A percentile compares a stretch with the other conserved stretches of the same genome.
These are phyloP conservation scores for Puccinia horiana DNA, from an alignment of 1,284 basidiomycete genomes.

Conservation along the genomic window DNA sequence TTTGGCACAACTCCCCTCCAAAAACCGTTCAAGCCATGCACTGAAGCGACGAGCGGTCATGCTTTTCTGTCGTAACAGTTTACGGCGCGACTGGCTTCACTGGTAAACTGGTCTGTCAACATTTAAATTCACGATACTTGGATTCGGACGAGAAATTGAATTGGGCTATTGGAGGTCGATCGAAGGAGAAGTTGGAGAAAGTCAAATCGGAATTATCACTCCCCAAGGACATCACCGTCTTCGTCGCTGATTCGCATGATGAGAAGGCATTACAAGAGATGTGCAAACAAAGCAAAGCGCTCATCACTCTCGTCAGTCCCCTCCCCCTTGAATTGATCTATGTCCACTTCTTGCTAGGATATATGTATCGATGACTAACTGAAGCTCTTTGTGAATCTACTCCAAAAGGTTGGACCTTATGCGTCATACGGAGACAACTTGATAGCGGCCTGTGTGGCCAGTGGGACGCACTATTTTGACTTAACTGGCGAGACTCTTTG, in stretches of 20 bases:
- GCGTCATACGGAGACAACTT: slow-evolving; percentile 39
- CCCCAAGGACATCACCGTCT: slow-evolving; percentile 8
- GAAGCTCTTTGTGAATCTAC: not conserved
- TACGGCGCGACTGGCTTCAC: slow-evolving; percentile 46
- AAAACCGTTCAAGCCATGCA: not conserved
- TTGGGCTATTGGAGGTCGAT: slow-evolving; percentile 42
- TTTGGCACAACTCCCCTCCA: not conserved
- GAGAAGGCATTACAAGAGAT: slow-evolving; percentile 21
- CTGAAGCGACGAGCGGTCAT: not conserved
- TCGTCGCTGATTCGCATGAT: slow-evolving; percentile 43
- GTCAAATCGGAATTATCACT: slow-evolving; percentile 36
- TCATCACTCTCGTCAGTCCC: slow-evolving; percentile 35
- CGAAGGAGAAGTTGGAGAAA: slow-evolving; percentile 38
- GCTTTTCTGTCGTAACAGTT: not conserved
- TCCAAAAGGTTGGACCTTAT: slow-evolving; percentile 37
- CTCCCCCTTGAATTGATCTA: not conserved
- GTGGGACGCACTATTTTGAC: slow-evolving; percentile 47
- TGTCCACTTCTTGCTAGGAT: not conserved
- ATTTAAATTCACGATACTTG: slow-evolving; percentile 27
- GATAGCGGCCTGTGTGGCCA: slow-evolving; percentile 12
- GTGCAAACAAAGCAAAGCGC: slow-evolving; percentile 42
- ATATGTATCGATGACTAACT: not conserved
- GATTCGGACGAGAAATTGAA: slow-evolving; percentile 17
- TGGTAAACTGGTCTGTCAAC: slow-evolving; percentile 40
- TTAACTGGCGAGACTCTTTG: slow-evolving; percentile 41